Conservation (phyloP, 2,329 filamentous ascomycete species). For the Cladosporium sp. region DNA sequence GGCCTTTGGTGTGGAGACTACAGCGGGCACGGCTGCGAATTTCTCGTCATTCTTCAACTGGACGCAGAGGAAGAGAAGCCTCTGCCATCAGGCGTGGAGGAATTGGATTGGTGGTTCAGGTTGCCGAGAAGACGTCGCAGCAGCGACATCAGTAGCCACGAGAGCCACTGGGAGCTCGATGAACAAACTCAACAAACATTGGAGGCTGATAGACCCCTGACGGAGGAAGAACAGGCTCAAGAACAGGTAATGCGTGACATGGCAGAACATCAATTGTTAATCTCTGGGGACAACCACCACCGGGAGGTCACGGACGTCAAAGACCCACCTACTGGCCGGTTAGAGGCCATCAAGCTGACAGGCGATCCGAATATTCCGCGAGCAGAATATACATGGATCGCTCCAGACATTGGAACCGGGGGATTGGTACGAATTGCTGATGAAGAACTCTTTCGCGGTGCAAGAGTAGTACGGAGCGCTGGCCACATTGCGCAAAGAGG, state of each 20-base stretch:
- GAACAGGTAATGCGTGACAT: background rate
- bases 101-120: constrained; percentile 29
- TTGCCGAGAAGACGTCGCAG: constrained; percentile 20
- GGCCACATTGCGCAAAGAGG: constrained; percentile 75
- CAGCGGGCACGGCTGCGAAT: constrained; percentile 82
- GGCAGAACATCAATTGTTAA: too few species aligned
- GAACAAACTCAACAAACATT: constrained; percentile 1
- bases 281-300: background rate
- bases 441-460: constrained; percentile 68
- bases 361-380: constrained; percentile 87
- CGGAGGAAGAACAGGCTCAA: background rate
- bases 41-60: constrained; percentile 75
- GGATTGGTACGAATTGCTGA: constrained; percentile 62
- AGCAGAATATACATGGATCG: constrained; percentile 78
- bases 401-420: constrained; percentile 66
- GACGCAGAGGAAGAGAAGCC: constrained; percentile 43
- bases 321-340: constrained; percentile 56
- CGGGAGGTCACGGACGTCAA: background rate
- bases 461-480: constrained; percentile 65
- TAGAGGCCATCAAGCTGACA: constrained; percentile 87
- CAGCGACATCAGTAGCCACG: constrained; percentile 19
- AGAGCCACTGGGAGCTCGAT: too few species aligned
- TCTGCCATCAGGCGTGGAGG: constrained; percentile 35
- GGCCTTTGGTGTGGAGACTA: constrained; percentile 95
- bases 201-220: background rate